These are phyloP conservation scores for Hortiboletus campestris DNA, from an alignment of 768 basidiomycete genomes.

Conservation along the genomic window DNA sequence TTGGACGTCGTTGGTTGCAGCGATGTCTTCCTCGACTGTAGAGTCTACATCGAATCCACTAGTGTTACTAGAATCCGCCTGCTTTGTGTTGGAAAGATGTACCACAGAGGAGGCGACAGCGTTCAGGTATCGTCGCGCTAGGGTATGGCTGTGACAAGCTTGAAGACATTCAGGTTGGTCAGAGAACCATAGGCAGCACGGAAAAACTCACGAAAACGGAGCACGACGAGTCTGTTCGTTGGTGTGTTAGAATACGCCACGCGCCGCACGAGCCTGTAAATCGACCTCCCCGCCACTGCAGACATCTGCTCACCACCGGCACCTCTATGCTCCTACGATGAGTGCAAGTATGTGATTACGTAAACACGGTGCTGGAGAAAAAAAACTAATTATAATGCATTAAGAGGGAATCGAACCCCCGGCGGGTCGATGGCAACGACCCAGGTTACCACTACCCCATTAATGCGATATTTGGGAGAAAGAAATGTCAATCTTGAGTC, in stretches of 20 bases:
- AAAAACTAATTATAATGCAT: slow-evolving; percentile 16
- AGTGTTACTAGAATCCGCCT: neutral
- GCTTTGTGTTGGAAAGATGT: neutral
- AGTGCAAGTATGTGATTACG: neutral
- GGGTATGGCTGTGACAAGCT: neutral
- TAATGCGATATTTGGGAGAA: slow-evolving; percentile 14
- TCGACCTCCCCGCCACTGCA: neutral
- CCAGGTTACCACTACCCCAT: slow-evolving; percentile 68
- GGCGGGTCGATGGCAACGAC: slow-evolving; percentile 79
- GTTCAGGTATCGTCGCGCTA: slow-evolving; percentile 5
- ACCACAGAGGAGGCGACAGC: neutral
- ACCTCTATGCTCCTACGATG: neutral
- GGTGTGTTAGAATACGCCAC: neutral
- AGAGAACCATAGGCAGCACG: neutral
- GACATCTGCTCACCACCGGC: neutral
- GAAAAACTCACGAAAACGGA: slow-evolving; percentile 16
- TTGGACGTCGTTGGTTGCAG: neutral
- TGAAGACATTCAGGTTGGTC: neutral
- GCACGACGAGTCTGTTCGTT: neutral
- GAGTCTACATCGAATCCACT: neutral
- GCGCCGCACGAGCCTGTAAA: neutral
- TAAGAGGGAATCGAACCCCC: slow-evolving; percentile 74
- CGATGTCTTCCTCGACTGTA: neutral
- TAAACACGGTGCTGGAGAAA: neutral
- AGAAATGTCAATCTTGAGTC: too few relatives aligned